These are phyloP conservation scores for Metschnikowia reukaufii DNA, from an alignment of 805 yeast species.

Conservation along the genomic window DNA sequence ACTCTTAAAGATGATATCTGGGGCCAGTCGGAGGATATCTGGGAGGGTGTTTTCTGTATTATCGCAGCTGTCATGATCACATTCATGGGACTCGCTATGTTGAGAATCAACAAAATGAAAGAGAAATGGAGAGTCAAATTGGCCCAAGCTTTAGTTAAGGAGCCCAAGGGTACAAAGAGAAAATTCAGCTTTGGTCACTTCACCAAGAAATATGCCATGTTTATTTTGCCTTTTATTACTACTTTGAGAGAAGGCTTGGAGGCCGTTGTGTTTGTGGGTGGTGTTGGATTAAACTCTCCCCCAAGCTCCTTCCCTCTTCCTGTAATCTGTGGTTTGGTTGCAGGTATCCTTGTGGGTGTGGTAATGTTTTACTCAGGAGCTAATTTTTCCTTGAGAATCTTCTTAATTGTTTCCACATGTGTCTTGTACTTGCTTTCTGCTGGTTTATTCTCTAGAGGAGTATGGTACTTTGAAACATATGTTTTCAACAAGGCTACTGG, in stretches of 20 bases:
- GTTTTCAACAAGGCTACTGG: constrained; percentile 67
- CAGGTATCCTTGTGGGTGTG: constrained; percentile 73
- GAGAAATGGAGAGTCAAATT: constrained; percentile 96
- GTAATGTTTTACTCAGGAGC: constrained; percentile 81
- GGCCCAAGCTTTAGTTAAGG: constrained; percentile 73
- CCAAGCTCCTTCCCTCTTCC: constrained; percentile 79
- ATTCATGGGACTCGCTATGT: constrained; percentile 94
- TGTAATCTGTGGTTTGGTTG: constrained; percentile 81
- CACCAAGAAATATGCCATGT: constrained; percentile 80
- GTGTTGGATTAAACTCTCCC: constrained; percentile 38
- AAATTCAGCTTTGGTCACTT: constrained; percentile 55
- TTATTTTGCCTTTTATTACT: constrained; percentile 85
- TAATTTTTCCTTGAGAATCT: constrained; percentile 74
- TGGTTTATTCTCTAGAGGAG: constrained; percentile 89
- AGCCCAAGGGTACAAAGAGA: constrained; percentile 28
- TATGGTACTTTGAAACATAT: constrained; percentile 84
- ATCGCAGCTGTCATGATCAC: constrained; percentile 89
- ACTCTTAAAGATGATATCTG: constrained; percentile 79
- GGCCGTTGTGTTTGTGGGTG: constrained; percentile 47
- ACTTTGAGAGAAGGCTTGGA: constrained; percentile 89
- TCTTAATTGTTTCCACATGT: constrained; percentile 84
- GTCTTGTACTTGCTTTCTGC: constrained; percentile 87
- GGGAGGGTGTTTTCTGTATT: constrained; percentile 95
- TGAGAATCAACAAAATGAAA: constrained; percentile 93
- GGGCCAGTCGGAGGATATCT: constrained; percentile 83